Evolutionary conservation across 768 basidiomycete genomes (phyloP).

Genomic region (Collybia sordida): DNA sequence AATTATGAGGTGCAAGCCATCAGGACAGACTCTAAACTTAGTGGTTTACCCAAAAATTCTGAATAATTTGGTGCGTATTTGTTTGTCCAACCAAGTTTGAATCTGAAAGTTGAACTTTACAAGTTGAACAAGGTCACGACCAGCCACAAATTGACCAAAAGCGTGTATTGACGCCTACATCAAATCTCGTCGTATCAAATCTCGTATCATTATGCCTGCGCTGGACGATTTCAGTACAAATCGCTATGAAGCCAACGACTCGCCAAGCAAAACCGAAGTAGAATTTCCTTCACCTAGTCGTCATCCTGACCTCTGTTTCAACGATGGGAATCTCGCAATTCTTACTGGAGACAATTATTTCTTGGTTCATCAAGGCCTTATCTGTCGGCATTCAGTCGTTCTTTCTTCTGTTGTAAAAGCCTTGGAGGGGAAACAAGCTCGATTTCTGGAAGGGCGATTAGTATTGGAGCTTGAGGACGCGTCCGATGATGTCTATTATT

Average conservation of each 20-base stretch:
- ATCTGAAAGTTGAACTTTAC: too few species aligned
- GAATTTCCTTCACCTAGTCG: conserved; percentile 26
- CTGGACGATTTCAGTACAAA: conserved; percentile 49
- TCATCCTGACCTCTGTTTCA: conserved; percentile 59
- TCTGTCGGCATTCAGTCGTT: conserved; percentile 61
- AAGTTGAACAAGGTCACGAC: too few species aligned
- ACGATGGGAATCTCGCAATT: conserved; percentile 69
- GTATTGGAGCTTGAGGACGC: conserved; percentile 55
- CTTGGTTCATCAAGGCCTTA: conserved; percentile 64
- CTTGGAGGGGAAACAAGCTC: conserved; percentile 21
- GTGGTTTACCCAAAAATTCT: too few species aligned
- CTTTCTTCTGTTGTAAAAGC: conserved; percentile 40
- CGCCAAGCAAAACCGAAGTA: conserved; percentile 5
- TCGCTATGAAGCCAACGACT: conserved; percentile 24
- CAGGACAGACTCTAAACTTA: too few species aligned
- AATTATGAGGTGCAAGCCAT: too few species aligned
- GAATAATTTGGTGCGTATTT: too few species aligned
- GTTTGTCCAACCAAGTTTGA: too few species aligned
- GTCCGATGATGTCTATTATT: conserved; percentile 54
- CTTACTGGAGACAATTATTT: conserved; percentile 60
- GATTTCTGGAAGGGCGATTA: conserved; percentile 55
- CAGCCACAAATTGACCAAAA: too few species aligned
- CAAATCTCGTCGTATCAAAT: too few species aligned
- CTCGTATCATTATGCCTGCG: conserved; percentile 5
- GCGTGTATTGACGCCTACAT: too few species aligned